These are phyloP conservation scores for Dactylorhiza incarnata DNA, from an alignment of 106 monocot genomes.

Conservation along the genomic window DNA sequence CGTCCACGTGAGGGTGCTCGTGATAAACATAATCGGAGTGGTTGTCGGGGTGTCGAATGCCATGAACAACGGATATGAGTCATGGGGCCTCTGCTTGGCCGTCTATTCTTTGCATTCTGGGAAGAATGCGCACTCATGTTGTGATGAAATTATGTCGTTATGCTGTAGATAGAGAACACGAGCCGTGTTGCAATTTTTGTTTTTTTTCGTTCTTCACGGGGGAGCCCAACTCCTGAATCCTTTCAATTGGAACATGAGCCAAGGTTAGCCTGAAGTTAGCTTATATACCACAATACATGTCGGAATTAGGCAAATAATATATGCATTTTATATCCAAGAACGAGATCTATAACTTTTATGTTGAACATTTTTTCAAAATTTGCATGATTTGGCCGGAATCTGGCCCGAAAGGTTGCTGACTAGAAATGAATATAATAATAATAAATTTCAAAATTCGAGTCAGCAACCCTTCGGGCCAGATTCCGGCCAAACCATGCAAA, in stretches of 20 bases:
- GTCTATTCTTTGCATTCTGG: constrained; percentile 77
- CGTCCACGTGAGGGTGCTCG: no score
- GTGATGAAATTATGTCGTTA: neutral
- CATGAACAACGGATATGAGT: constrained; percentile 84
- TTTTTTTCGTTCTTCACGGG: constrained; percentile 7
- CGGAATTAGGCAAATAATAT: no score
- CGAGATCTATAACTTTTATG: no score
- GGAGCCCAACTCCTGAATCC: neutral
- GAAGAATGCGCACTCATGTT: neutral
- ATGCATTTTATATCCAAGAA: no score
- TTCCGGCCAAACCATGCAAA: no score
- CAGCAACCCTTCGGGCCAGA: no score
- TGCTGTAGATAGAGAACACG: constrained; percentile 22
- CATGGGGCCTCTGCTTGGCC: constrained; percentile 83
- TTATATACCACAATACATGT: no score
- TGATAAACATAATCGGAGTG: constrained; percentile 67
- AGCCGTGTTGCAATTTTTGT: constrained; percentile 9
- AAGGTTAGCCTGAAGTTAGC: neutral
- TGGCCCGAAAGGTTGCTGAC: no score
- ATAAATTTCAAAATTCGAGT: no score
- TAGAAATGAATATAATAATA: no score
- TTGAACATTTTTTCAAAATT: no score
- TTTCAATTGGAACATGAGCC: constrained; percentile 5
- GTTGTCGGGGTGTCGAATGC: constrained; percentile 76
- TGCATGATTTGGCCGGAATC: no score